Conservation (phyloP, 768 basidiomycete genomes). For the Naganishia antarctica region DNA sequence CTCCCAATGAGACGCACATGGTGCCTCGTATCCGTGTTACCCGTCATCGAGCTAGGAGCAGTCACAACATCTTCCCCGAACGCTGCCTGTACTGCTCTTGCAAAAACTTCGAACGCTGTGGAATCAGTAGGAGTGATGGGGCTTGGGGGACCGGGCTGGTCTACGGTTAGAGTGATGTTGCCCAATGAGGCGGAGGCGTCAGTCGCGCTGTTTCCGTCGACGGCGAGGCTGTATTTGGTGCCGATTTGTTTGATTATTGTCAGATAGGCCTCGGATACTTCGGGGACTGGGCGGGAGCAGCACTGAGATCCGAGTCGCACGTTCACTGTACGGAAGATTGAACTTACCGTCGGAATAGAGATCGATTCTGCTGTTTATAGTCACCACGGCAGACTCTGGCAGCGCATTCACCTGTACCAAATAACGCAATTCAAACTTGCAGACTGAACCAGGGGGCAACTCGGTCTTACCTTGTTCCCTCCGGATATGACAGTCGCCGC, state of each 20-base stretch:
- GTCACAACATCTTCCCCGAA: constrained; percentile 36
- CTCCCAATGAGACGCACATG: constrained; percentile 2
- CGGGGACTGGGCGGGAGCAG: constrained; percentile 32
- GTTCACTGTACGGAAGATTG: not conserved
- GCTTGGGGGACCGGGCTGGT: constrained; percentile 29
- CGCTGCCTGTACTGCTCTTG: constrained; percentile 41
- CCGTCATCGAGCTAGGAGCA: constrained; percentile 26
- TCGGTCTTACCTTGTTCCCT: constrained; percentile 51
- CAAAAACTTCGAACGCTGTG: constrained; percentile 41
- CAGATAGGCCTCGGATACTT: constrained; percentile 38
- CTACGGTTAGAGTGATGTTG: constrained; percentile 32
- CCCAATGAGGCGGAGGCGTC: constrained; percentile 17
- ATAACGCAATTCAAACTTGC: not conserved
- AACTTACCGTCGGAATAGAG: constrained; percentile 31
- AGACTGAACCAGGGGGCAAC: not conserved
- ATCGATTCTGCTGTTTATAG: constrained; percentile 47
- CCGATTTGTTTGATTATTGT: constrained; percentile 38
- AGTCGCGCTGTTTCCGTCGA: constrained; percentile 29
- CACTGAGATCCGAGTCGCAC: not conserved
- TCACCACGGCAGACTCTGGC: constrained; percentile 56
- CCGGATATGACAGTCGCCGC: constrained; percentile 62
- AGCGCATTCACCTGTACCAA: constrained; percentile 61
- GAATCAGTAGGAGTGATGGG: constrained; percentile 36
- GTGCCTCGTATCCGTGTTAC: constrained; percentile 24
- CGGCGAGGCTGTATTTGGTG: constrained; percentile 36